phyloP scores from a whole-genome alignment of 306 rosid species.

The Castanopsis chinensis region DNA sequence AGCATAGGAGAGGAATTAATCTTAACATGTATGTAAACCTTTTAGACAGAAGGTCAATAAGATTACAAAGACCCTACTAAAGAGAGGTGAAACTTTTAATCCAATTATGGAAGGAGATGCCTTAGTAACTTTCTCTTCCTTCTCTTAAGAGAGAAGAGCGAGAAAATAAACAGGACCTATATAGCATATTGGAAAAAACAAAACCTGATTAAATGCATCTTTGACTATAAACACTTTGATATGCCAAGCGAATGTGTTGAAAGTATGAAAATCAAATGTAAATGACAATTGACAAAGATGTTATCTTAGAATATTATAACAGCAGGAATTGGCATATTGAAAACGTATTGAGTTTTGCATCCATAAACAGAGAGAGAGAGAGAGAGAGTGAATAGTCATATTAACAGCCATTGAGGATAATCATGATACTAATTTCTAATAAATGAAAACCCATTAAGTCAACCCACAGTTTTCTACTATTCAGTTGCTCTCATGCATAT shows the following conservation, averaged over 20 bases:
- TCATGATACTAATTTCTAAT: not conserved
- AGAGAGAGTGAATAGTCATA: not conserved
- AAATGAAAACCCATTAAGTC: not conserved
- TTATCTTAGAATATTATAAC: not conserved
- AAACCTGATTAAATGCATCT: not conserved
- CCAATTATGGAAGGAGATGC: not conserved
- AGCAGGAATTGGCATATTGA: not conserved
- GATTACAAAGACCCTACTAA: no score
- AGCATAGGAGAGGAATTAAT: not conserved
- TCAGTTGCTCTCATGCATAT: not conserved
- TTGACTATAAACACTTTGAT: not conserved
- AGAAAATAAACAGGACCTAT: not conserved
- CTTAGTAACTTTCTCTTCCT: not conserved
- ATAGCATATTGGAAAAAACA: not conserved
- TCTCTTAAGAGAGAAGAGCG: not conserved
- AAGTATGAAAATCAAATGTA: not conserved
- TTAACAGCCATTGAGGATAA: not conserved
- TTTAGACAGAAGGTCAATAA: no score
- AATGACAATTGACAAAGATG: not conserved
- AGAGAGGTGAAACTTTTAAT: not conserved
- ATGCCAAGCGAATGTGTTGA: not conserved
- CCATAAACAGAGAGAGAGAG: not conserved
- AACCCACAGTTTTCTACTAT: not conserved
- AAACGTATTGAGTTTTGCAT: not conserved
- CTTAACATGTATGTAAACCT: not conserved